Percentiles rank a stretch among this genome's conserved stretches.
Evolutionary conservation across 345 rosid genomes (phyloP).

Genomic region (Litchi chinensis): DNA sequence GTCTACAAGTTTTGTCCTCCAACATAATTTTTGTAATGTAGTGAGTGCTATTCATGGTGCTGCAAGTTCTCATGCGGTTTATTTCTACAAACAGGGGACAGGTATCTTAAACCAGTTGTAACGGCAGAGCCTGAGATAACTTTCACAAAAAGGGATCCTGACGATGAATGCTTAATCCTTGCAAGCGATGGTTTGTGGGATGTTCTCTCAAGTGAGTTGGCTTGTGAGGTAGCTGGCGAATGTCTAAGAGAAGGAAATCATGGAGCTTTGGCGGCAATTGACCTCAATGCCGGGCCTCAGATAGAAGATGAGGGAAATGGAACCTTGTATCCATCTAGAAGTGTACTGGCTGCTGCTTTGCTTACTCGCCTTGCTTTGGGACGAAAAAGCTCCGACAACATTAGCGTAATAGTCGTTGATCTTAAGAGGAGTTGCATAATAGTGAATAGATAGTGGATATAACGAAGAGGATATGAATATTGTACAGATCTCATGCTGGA

Average conservation of each 20-base stretch:
- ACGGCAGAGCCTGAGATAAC: constrained; percentile 67
- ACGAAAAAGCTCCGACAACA: constrained; percentile 68
- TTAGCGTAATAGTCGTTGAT: constrained; percentile 76
- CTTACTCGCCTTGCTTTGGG: constrained; percentile 79
- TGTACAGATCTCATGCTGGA: constrained; percentile 12
- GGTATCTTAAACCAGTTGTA: constrained; percentile 65
- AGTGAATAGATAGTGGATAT: background rate
- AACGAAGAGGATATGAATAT: too few species aligned
- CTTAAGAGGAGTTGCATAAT: constrained; percentile 40
- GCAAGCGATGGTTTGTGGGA: constrained; percentile 92
- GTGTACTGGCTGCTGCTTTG: constrained; percentile 61
- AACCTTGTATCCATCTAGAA: constrained; percentile 48
- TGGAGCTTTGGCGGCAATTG: background rate
- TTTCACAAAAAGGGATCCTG: constrained; percentile 46
- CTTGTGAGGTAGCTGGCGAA: constrained; percentile 56
- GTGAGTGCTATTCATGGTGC: background rate
- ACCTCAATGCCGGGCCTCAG: constrained; percentile 21
- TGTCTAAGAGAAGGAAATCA: constrained; percentile 48
- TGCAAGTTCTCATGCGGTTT: background rate
- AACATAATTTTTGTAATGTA: background rate
- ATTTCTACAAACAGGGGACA: constrained; percentile 53
- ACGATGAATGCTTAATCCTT: constrained; percentile 68
- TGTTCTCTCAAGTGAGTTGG: constrained; percentile 63
- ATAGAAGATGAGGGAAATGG: constrained; percentile 30
- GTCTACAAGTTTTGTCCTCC: background rate